Base-by-base conservation (phyloP, 306 rosid species). In the Lathyrus tuberosus region DNA sequence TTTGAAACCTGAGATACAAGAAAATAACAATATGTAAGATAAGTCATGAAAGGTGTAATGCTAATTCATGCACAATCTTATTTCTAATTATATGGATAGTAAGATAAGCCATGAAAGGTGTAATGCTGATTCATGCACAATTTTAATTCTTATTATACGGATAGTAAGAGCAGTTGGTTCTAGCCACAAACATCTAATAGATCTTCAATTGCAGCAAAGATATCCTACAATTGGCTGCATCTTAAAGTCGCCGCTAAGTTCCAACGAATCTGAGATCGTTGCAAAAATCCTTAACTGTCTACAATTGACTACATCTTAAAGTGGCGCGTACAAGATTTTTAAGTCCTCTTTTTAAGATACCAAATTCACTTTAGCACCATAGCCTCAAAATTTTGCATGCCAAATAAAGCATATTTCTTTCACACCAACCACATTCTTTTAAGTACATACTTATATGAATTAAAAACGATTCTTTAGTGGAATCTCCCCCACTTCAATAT, bases 1-100 rank as follows among this genome's bases (percentile, higher is more conserved):
- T 74, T 89, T 12, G 97, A 77, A 62, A 91, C 87, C 99, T 95
- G 73, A 30, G 15, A 57, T 28, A 28, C 8, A 28, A 14, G 41
- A 53, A 4, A 22, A 53, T 22, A 11, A 53, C 8, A 53, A 22
- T 11, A 28, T 28, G 11, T 0, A 28, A 28, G 63, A 5, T 28
- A 6, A 57, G 41, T 7, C 12, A 57, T 57, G 48, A 10, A 53
- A 16, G 47, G 26, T 38, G 38, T 33, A 40, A 28, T 20, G 33
- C 16, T 10, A 2, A 44, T 18, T 16, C 22, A 56, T 4, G 57
- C 22, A 30, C 13, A 18, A 31, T 33, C 67, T 31, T 54, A 67
- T 40, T 22, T 49, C 7, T 52, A 37, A 62, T 30, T 42, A 41
- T 15, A 8, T 16, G 10, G 53, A n/a, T 47, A n/a, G 53, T 1